Conservation (phyloP, 495 filamentous ascomycete genomes). For the Pseudoneurospora amorphoporcata region DNA sequence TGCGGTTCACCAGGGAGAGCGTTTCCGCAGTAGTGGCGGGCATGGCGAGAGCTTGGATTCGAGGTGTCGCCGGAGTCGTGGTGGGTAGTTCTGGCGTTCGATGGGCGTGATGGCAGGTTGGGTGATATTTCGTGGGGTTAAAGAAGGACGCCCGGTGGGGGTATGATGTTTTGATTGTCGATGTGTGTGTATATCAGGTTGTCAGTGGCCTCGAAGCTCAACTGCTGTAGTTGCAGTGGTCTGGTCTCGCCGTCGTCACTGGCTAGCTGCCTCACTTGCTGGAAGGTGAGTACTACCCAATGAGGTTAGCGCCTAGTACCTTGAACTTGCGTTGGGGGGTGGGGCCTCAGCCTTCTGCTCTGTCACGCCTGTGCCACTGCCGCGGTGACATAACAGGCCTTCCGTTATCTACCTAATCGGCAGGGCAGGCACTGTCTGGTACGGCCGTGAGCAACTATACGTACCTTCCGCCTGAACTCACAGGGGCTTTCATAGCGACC, state of each 20-base stretch:
- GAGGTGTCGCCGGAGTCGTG: constrained; percentile 4
- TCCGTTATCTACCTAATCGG: background rate
- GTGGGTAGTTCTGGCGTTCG: constrained; percentile 4
- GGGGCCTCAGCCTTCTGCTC: background rate
- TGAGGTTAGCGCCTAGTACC: constrained; percentile 11
- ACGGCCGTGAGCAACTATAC: background rate
- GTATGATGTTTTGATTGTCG: constrained; percentile 4
- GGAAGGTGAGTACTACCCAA: constrained; percentile 18
- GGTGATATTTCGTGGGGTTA: background rate
- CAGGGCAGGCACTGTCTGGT: background rate
- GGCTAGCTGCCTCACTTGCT: constrained; percentile 23
- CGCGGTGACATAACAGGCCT: background rate
- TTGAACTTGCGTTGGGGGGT: constrained; percentile 1
- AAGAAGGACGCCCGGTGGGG: background rate
- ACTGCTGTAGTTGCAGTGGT: background rate
- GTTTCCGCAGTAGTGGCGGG: constrained; percentile 92
- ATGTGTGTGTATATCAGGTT: background rate
- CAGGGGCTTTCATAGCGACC: background rate
- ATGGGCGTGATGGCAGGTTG: background rate
- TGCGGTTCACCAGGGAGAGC: constrained; percentile 80
- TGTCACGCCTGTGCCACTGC: background rate
- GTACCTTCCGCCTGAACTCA: background rate
- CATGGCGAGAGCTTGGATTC: constrained; percentile 44
- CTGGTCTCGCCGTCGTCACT: constrained; percentile 20
- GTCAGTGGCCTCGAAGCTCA: background rate